Evolutionary conservation across 2,329 filamentous ascomycete genomes (phyloP), one percentile per base, ranked within the genome.

Genomic region (Fusarium fujikuroi): DNA sequence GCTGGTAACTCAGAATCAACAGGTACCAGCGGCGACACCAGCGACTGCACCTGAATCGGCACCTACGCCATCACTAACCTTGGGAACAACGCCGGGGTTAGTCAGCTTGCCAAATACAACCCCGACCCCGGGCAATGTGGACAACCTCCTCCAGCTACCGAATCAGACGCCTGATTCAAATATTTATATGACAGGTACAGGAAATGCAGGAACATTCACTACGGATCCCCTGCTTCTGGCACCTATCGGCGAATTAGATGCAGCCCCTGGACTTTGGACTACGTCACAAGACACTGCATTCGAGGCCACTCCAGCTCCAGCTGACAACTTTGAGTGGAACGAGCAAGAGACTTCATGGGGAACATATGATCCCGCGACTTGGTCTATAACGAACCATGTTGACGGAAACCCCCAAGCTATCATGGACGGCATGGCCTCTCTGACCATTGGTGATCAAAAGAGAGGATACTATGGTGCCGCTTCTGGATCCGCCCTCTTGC

Each of bases 361-460:
- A 3, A 68, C 63, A 4, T 69, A 71, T 1, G 69, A 71, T 15
- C 68, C 68, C 5, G 44, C 68, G 4, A 71, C 34, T 5, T 71
- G 63, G 63, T 64, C 58, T 9, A 72, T 63, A 32, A 63, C 68
- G 3, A 70, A 42, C 9, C 64, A 67, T 15, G 63, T 67, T 8
- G 68, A 72, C 2, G 68, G 68, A 10, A 70, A 68, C 1, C 57
- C 69, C 4, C 69, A 72, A 23, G 58, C 69, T 7, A 72, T 72
- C 19, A 72, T 72, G 69, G 69, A 72, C 15, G 69, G 69, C 2
- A 72, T 72, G 69, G 69, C 69, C 23, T 62, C 69, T 21, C n/a
- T 72, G 0, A 72, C 68, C 9, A 70, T 72, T 3, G 69, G 63
- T 0, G 69, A 72, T 12, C 69, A 72, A 14, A 71, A 71, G 21